Percentiles rank a stretch among this genome's conserved stretches.
These are phyloP conservation scores for Fragosphaeria purpurea DNA, from an alignment of 2,329 filamentous ascomycete genomes.

Conservation along the genomic window DNA sequence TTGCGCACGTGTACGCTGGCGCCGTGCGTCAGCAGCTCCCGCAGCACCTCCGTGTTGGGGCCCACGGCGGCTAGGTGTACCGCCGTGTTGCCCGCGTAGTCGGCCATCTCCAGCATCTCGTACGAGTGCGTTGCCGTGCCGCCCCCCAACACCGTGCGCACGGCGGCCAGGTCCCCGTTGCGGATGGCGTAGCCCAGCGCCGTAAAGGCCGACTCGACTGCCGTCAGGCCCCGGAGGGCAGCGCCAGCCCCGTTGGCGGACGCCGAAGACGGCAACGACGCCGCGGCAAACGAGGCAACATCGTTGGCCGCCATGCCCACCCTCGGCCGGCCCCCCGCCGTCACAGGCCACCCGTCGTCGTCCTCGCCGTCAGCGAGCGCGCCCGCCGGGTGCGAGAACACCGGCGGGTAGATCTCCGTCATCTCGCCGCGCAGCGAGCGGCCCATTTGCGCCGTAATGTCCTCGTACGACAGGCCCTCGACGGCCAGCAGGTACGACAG, in stretches of 20 bases:
- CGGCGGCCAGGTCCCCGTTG: slow-evolving; percentile 55
- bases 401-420: slow-evolving; percentile 62
- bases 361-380: slow-evolving; percentile 44
- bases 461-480: slow-evolving; percentile 50
- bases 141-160: slow-evolving; percentile 56
- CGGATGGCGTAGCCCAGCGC: slow-evolving; percentile 72
- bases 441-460: slow-evolving; percentile 63
- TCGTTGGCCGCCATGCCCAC: slow-evolving; percentile 31
- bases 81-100: slow-evolving; percentile 73
- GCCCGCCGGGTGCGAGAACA: slow-evolving; percentile 65
- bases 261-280: no score
- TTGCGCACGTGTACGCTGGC: slow-evolving; percentile 60
- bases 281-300: background rate
- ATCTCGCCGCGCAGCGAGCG: slow-evolving; percentile 73
- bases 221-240: slow-evolving; percentile 28
- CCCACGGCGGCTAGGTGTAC: slow-evolving; percentile 48
- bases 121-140: slow-evolving; percentile 37
- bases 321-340: background rate
- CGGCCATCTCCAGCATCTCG: slow-evolving; percentile 59
- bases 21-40: slow-evolving; percentile 48
- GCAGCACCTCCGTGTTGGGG: slow-evolving; percentile 43
- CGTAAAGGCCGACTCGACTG: slow-evolving; percentile 55
- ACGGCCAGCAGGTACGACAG: slow-evolving; percentile 72
- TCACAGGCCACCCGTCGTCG: slow-evolving; percentile 20
- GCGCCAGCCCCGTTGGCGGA: background rate